phyloP scores from a whole-genome alignment of 2,329 filamentous ascomycete species.

The Fusarium illudens region DNA sequence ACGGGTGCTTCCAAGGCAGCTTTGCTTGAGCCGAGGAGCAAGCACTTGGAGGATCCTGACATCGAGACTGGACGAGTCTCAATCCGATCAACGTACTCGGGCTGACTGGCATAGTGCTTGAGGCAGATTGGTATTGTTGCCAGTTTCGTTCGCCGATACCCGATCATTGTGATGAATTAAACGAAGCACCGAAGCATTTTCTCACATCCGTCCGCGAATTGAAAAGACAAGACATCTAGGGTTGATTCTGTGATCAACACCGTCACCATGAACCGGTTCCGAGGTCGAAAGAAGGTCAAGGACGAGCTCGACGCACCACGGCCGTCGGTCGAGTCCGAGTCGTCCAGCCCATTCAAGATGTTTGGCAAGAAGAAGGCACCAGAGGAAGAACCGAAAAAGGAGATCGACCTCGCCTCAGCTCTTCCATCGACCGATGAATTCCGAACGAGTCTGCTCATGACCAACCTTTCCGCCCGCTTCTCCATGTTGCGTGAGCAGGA shows the following conservation, averaged over 20 bases:
- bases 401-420: conserved; percentile 76
- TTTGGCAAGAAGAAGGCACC: conserved; percentile 66
- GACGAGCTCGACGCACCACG: conserved; percentile 59
- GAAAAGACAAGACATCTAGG: conserved; percentile 3
- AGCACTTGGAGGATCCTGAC: background rate
- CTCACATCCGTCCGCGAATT: background rate
- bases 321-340: conserved; percentile 64
- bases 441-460: conserved; percentile 94
- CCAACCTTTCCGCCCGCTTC: conserved; percentile 90
- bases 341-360: conserved; percentile 60
- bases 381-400: conserved; percentile 66
- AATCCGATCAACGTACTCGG: background rate
- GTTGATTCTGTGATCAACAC: background rate
- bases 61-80: background rate
- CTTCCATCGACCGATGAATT: conserved; percentile 90
- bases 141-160: conserved; percentile 15
- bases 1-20: background rate
- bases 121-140: conserved; percentile 21
- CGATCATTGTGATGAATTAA: conserved; percentile 36
- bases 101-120: conserved; percentile 23
- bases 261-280: conserved; percentile 77
- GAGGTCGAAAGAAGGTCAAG: conserved; percentile 75
- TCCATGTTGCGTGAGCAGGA: conserved; percentile 97
- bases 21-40: background rate
- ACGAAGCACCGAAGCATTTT: conserved; percentile 1